Conservation (phyloP, 768 basidiomycete species). For the Pholiota microspora region DNA sequence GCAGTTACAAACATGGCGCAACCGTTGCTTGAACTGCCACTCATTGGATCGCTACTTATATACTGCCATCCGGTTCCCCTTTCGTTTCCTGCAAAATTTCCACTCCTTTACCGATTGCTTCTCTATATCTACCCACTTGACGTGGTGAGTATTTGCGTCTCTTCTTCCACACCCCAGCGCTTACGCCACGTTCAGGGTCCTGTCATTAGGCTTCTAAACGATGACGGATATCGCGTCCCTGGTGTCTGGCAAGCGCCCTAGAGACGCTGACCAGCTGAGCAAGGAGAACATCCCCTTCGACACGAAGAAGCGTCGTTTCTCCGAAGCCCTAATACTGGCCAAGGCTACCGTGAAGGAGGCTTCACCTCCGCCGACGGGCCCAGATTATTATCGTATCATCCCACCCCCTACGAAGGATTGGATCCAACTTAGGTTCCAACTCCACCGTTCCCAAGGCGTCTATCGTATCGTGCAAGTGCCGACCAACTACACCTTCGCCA, state of each 20-base stretch:
- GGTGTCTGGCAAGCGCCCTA: slow-evolving; percentile 7
- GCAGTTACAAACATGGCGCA: slow-evolving; percentile 2
- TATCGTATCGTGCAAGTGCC: slow-evolving; percentile 67
- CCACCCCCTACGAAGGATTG: slow-evolving; percentile 6
- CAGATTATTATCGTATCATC: slow-evolving; percentile 7
- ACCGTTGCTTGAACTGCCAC: neutral
- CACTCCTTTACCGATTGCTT: neutral
- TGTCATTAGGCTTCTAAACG: neutral
- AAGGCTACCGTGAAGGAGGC: neutral
- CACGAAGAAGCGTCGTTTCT: slow-evolving; percentile 6
- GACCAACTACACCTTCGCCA: slow-evolving; percentile 61
- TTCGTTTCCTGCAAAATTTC: neutral
- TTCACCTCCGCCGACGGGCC: neutral
- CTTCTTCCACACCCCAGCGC: neutral
- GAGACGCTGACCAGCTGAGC: slow-evolving; percentile 1
- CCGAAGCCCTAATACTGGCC: neutral
- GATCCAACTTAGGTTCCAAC: slow-evolving; percentile 11
- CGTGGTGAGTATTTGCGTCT: neutral
- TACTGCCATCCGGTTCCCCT: neutral
- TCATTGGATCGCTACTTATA: neutral
- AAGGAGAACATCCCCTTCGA: neutral
- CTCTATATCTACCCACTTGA: neutral
- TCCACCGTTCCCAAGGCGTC: slow-evolving; percentile 31
- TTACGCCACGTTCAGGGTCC: neutral
- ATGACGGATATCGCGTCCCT: slow-evolving; percentile 9